Evolutionary conservation across 2,329 filamentous ascomycete species (phyloP).

Genomic region (Arthroderma sp.): DNA sequence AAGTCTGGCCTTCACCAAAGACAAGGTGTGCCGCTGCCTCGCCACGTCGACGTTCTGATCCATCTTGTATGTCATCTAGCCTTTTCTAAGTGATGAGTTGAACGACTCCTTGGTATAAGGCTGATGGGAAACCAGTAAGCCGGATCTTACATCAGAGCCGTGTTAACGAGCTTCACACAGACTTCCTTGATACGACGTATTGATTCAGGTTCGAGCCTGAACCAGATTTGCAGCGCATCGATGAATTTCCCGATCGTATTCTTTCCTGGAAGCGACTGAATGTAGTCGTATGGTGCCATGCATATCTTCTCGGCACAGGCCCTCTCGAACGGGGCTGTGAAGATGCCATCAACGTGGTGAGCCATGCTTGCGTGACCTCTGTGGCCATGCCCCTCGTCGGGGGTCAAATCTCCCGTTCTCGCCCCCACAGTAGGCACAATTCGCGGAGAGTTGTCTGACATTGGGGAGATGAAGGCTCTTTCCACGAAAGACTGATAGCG

Average conservation of each 20-base stretch:
- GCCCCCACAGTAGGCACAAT: too few relatives aligned
- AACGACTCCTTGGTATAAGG: too few relatives aligned
- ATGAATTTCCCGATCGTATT: conserved; percentile 4
- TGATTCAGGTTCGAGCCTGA: not conserved
- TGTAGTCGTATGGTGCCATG: conserved; percentile 3
- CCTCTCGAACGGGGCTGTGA: too few relatives aligned
- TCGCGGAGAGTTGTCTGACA: too few relatives aligned
- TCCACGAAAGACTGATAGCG: too few relatives aligned
- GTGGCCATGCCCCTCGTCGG: too few relatives aligned
- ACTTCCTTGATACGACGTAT: not conserved
- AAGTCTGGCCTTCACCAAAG: conserved; percentile 38
- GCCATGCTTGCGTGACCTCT: too few relatives aligned
- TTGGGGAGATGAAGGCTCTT: too few relatives aligned
- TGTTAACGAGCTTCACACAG: conserved; percentile 1
- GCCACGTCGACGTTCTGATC: conserved; percentile 29
- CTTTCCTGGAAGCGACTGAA: conserved; percentile 2
- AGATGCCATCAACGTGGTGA: too few relatives aligned
- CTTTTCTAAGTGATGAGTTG: not conserved
- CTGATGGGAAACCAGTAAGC: not conserved
- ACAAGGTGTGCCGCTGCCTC: conserved; percentile 37
- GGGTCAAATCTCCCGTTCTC: too few relatives aligned
- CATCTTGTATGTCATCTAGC: conserved; percentile 7
- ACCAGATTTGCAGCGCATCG: conserved; percentile 1
- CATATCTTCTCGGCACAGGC: too few relatives aligned
- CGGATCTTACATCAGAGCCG: conserved; percentile 5